Evolutionary conservation across 2,329 filamentous ascomycete genomes (phyloP), one percentile per base, ranked within the genome.

Genomic region (Aulographum hederae): DNA sequence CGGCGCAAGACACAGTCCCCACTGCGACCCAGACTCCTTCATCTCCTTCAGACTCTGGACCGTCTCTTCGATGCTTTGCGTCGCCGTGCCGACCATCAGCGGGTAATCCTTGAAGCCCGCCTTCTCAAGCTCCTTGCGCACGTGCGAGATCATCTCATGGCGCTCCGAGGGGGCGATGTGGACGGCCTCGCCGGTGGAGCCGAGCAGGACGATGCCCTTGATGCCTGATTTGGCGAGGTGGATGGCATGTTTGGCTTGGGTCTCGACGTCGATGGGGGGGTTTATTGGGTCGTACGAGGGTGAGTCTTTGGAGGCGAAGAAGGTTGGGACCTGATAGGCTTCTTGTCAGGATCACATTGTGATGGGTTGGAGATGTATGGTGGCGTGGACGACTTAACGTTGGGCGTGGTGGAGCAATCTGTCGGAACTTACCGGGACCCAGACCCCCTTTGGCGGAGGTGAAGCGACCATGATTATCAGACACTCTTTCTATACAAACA

Each of bases 151-250:
- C 28, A 75, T 51, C 28, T 59, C 51, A 34, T 54, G 56, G 20
- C 71, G 66, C 41, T 76, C 71, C n/a, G 53, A 42, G n/a, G 57
- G 57, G 14, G 64, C 61, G 30, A 76, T 54, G 47, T 74, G 70
- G 27, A 76, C 64, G 1, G 68, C 67, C 47, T 76, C 72, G 36
- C 72, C 72, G 0, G 71, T 76, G 25, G 63, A 70, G 16, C 72
- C 72, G 31, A 75, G 62, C 26, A 75, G 56, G 8, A 75, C 67
- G 17, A 76, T 56, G 15, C 72, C 71, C 18, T 57, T 58, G 41
- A 76, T 65, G 34, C 72, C 72, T 39, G 61, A 60, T 32, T 60
- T 57, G 23, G 69, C 69, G 23, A 76, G 64, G 45, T 69, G 70
- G 5, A 76, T 44, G 6, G 60, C 61, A 55, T 76, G 70, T 18